Base-by-base conservation (phyloP, 2,329 filamentous ascomycete genomes). In the Aspergillus ruber region DNA sequence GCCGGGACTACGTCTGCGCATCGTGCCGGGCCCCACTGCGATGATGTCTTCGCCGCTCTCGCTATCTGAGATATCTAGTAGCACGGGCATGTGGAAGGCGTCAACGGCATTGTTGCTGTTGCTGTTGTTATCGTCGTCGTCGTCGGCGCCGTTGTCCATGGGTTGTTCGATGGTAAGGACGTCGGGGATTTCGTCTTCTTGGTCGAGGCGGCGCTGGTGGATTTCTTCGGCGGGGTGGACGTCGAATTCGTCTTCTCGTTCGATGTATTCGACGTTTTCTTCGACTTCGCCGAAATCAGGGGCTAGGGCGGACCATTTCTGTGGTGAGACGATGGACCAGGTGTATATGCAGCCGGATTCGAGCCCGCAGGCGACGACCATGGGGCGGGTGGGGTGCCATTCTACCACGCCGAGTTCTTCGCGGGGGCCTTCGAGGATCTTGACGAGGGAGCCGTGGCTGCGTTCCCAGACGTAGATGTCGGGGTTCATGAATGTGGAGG, bases 401-500 rank as follows among this genome's bases (percentile, higher is more conserved):
- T 98, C 93, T 21, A 98, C 90, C 4, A 94, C 87, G 1, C 91
- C 91, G 52, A 97, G 83, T 69, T 98, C 94, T 70, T 98, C 93
- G 61, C 94, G 94, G 1, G 91, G 90, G 0, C 93, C 91, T 67
- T 98, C 94, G 35, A 98, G 78, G 74, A 98, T 98, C 68, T 95
- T 94, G 45, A 96, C 90, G 48, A 98, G 74, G 68, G 89, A 95
- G 44, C 93, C 93, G 61, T 94, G 89, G 47, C 85, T 86, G 46
- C 93, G 83, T 71, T 98, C 93, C 93, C 91, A 97, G 23, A 97
- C 90, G 69, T 97, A 97, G 54, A 98, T 87, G 69, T 98, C 91
- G 60, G 96, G 90, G 62, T 98, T 98, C 77, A 97, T 97, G 68
- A 90, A 95, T 2, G 93, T 97, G 21, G 90, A 95, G 0, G 94